phyloP scores from a whole-genome alignment of 2,329 filamentous ascomycete genomes.

The Cephalotrichum gorgonifer region DNA sequence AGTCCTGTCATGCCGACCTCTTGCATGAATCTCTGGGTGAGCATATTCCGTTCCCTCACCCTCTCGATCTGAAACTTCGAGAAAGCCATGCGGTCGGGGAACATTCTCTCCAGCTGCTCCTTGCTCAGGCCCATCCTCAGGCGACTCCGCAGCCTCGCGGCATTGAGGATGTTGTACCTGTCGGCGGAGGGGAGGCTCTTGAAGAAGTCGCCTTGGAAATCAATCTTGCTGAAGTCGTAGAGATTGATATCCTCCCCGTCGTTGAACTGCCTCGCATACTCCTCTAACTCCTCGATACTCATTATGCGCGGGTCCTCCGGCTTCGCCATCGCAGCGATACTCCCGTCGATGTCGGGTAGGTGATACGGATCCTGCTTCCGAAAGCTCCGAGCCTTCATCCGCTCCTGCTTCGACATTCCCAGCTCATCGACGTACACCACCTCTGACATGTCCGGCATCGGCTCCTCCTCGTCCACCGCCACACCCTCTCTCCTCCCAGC shows the following conservation, averaged over 20 bases:
- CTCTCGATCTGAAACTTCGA: constrained; percentile 93
- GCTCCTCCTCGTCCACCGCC: constrained; percentile 52
- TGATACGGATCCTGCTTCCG: constrained; percentile 92
- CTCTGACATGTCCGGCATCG: constrained; percentile 54
- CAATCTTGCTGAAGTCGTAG: constrained; percentile 98
- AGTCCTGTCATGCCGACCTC: constrained; percentile 80
- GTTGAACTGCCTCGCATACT: constrained; percentile 88
- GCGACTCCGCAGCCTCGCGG: constrained; percentile 75
- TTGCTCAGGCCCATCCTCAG: constrained; percentile 94
- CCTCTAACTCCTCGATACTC: constrained; percentile 87
- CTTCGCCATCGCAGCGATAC: constrained; percentile 75
- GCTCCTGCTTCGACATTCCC: constrained; percentile 68
- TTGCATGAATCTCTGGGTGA: constrained; percentile 91
- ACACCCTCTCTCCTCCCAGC: constrained; percentile 1
- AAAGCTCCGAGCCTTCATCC: constrained; percentile 65
- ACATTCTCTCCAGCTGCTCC: constrained; percentile 93
- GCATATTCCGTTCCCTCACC: constrained; percentile 82
- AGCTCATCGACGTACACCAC: constrained; percentile 88
- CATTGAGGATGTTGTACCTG: constrained; percentile 95
- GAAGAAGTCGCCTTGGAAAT: constrained; percentile 95
- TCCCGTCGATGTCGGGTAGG: constrained; percentile 72
- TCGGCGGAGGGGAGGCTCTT: constrained; percentile 80
- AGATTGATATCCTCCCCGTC: constrained; percentile 81
- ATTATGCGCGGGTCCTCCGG: constrained; percentile 92
- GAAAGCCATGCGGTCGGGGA: constrained; percentile 94